Conservation (phyloP, 1,284 basidiomycete genomes). For the Afroboletus lepidellus region DNA sequence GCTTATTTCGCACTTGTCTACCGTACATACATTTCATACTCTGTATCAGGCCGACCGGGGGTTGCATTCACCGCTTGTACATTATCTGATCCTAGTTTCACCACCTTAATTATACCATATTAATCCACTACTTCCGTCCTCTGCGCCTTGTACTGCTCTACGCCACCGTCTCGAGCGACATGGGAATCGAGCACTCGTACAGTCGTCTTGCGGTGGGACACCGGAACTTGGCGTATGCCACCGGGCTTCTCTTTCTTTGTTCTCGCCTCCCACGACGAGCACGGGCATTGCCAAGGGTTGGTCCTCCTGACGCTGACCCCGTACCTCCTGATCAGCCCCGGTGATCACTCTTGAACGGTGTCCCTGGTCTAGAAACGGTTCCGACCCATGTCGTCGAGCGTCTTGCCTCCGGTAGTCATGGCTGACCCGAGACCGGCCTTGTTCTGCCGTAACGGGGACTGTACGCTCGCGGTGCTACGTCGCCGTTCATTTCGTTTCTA, state of each 20-base stretch:
- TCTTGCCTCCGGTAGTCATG: not conserved
- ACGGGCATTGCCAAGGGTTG: constrained; percentile 15
- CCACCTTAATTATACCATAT: constrained; percentile 37
- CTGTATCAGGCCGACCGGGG: constrained; percentile 15
- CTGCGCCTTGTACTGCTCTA: too few species aligned
- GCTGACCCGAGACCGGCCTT: constrained; percentile 4
- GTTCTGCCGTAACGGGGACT: too few species aligned
- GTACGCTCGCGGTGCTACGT: constrained; percentile 15
- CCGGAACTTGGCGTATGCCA: constrained; percentile 7
- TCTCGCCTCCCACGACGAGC: constrained; percentile 23
- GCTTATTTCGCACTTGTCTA: constrained; percentile 26
- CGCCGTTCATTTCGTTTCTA: constrained; percentile 14
- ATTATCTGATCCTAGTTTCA: constrained; percentile 26
- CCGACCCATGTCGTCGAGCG: constrained; percentile 8
- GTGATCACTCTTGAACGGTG: not conserved
- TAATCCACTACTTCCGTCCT: constrained; percentile 24
- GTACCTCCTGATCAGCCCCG: constrained; percentile 11
- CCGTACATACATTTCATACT: constrained; percentile 32
- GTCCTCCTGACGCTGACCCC: too few species aligned
- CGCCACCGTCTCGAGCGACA: constrained; percentile 8
- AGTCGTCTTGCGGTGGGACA: constrained; percentile 4
- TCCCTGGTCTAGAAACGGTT: not conserved
- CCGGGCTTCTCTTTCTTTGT: not conserved
- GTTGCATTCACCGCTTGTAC: constrained; percentile 29
- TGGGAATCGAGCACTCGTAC: constrained; percentile 6